Evolutionary conservation across 768 basidiomycete species (phyloP).

Genomic region (Cystofilobasidium capitatum): DNA sequence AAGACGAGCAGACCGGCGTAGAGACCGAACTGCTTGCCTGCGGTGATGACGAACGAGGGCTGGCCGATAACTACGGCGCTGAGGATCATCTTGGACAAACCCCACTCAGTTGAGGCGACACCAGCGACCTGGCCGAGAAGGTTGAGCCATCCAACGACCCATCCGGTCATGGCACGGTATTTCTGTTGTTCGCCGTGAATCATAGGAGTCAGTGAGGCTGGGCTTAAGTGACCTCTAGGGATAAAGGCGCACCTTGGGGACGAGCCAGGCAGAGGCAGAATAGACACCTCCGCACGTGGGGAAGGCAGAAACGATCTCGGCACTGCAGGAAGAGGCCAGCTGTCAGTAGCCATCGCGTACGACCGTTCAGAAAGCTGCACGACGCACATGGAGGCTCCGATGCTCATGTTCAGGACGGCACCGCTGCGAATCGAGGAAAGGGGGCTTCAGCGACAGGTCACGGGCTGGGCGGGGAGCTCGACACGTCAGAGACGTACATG

Average conservation of each 20-base stretch:
- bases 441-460: background rate
- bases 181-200: background rate
- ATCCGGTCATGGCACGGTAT: slow-evolving; percentile 34
- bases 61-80: slow-evolving; percentile 50
- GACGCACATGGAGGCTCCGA: slow-evolving; percentile 18
- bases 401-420: slow-evolving; percentile 20
- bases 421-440: background rate
- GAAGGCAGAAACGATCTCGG: slow-evolving; percentile 35
- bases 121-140: slow-evolving; percentile 27
- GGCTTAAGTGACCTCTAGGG: slow-evolving; percentile 28
- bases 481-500: slow-evolving; percentile 20
- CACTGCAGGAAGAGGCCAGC: slow-evolving; percentile 26
- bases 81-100: slow-evolving; percentile 40
- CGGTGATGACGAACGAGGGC: slow-evolving; percentile 33
- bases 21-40: slow-evolving; percentile 65
- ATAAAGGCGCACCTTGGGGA: slow-evolving; percentile 32
- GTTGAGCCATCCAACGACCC: slow-evolving; percentile 38
- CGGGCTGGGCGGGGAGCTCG: background rate
- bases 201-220: background rate
- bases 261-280: slow-evolving; percentile 41
- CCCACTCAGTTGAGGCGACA: slow-evolving; percentile 24
- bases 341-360: background rate
- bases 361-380: background rate
- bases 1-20: slow-evolving; percentile 65
- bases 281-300: slow-evolving; percentile 43